A percentile compares a stretch with the other conserved stretches of the same genome.
Conservation (phyloP, 1,284 basidiomycete species). For the Moesziomyces antarcticus region DNA sequence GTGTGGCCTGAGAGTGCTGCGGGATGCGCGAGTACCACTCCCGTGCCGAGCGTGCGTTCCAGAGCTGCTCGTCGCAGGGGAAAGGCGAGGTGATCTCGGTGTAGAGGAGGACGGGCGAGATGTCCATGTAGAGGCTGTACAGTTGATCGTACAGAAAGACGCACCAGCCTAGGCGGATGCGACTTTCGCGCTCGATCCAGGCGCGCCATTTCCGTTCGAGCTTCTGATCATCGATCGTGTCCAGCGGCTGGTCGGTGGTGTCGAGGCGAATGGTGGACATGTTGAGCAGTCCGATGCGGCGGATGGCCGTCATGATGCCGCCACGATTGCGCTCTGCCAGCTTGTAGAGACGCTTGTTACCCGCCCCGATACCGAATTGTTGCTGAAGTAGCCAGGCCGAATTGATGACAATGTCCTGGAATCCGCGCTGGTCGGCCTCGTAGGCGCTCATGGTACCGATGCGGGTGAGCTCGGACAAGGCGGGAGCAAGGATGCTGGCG, state of each 20-base stretch:
- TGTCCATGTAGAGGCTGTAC: slow-evolving; percentile 18
- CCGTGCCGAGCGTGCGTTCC: slow-evolving; percentile 11
- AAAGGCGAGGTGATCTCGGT: slow-evolving; percentile 16
- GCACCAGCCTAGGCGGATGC: slow-evolving; percentile 21
- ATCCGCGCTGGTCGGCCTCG: slow-evolving; percentile 23
- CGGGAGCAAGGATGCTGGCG: slow-evolving; percentile 4
- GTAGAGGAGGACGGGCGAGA: slow-evolving; percentile 19
- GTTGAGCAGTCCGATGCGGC: slow-evolving; percentile 16
- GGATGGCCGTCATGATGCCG: slow-evolving; percentile 20
- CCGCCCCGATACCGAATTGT: slow-evolving; percentile 21
- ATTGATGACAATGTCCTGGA: slow-evolving; percentile 20
- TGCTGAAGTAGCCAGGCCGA: slow-evolving; percentile 22
- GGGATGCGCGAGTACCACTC: slow-evolving; percentile 10
- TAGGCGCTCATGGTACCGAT: slow-evolving; percentile 31
- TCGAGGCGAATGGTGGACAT: slow-evolving; percentile 3
- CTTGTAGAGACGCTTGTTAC: slow-evolving; percentile 23
- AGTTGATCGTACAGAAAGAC: slow-evolving; percentile 25
- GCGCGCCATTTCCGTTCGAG: slow-evolving; percentile 12
- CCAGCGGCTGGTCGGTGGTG: not conserved
- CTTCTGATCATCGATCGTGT: slow-evolving; percentile 1
- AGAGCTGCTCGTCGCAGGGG: slow-evolving; percentile 19
- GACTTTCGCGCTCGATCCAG: slow-evolving; percentile 15
- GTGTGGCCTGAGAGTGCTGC: not conserved
- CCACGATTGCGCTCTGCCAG: slow-evolving; percentile 26
- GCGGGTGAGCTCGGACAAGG: slow-evolving; percentile 23